Conservation (phyloP, 768 basidiomycete genomes). For the Macrocybe gigantea region DNA sequence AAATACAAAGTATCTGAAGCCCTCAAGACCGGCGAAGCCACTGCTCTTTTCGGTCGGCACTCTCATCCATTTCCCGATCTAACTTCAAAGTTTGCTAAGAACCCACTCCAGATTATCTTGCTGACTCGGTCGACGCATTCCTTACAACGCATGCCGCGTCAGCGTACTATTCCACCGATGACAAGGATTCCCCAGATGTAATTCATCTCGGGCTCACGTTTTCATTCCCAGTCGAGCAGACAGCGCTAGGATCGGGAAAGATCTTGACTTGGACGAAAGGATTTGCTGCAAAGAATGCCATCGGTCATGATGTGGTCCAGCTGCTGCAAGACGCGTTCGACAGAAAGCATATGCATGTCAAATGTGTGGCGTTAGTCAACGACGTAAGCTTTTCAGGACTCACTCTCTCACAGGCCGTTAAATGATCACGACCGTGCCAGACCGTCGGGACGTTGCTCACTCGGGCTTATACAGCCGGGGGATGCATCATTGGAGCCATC, state of each 20-base stretch:
- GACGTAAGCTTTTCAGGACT: constrained; percentile 52
- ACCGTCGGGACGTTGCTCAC: constrained; percentile 95
- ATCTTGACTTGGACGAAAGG: constrained; percentile 97
- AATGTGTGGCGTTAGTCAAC: constrained; percentile 89
- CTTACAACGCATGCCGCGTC: constrained; percentile 54
- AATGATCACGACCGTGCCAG: constrained; percentile 30
- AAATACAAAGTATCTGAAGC: constrained; percentile 95
- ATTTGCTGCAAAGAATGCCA: constrained; percentile 85
- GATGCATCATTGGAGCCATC: constrained; percentile 84
- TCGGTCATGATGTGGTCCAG: constrained; percentile 85
- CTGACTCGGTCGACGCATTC: constrained; percentile 94
- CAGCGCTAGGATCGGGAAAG: constrained; percentile 83
- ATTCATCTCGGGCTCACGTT: constrained; percentile 86
- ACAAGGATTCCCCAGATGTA: constrained; percentile 20
- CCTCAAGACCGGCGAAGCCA: constrained; percentile 90
- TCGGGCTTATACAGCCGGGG: constrained; percentile 88
- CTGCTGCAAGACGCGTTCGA: constrained; percentile 91
- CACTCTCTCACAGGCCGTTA: background rate
- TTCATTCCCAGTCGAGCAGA: constrained; percentile 97
- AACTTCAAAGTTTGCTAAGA: background rate
- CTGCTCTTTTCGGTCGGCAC: constrained; percentile 74
- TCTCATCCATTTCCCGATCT: background rate
- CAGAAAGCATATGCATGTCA: constrained; percentile 86
- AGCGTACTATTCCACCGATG: constrained; percentile 30
- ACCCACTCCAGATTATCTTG: constrained; percentile 77